Percentiles rank a stretch among this genome's conserved stretches.
Evolutionary conservation across 2,329 filamentous ascomycete genomes (phyloP).

Genomic region (Cytospora schulzeri): DNA sequence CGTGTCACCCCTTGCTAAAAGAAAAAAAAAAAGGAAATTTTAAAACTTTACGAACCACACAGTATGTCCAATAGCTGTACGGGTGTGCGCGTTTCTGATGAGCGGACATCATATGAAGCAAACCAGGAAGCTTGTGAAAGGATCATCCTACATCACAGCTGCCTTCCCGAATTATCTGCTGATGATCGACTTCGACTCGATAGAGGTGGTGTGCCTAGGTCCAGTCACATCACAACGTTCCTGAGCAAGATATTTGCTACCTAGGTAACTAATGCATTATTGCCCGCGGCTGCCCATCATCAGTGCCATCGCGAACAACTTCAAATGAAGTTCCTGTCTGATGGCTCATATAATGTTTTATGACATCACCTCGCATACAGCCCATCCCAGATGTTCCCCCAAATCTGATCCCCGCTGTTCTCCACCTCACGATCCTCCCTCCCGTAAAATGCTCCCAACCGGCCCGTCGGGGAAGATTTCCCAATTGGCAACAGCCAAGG

Average conservation of each 20-base stretch:
- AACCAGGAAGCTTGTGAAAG: constrained; percentile 16
- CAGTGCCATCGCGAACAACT: neutral
- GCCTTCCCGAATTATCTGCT: neutral
- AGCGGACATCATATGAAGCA: neutral
- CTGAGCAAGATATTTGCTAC: neutral
- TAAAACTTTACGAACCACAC: neutral
- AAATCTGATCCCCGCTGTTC: neutral
- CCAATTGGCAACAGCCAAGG: neutral
- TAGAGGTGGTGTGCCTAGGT: neutral
- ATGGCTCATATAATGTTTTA: neutral
- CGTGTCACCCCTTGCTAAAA: neutral
- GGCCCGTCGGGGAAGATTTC: neutral
- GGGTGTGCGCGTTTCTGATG: neutral
- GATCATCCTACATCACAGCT: neutral
- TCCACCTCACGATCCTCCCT: neutral
- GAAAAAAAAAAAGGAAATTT: too few relatives aligned
- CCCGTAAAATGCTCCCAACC: neutral
- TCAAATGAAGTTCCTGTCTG: neutral
- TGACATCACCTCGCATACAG: neutral
- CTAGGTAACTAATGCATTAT: neutral
- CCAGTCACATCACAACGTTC: neutral
- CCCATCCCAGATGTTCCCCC: neutral
- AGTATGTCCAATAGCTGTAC: neutral
- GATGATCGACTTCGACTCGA: constrained; percentile 3
- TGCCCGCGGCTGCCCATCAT: neutral